These are phyloP conservation scores for Alternaria tenuissima DNA, from an alignment of 2,329 filamentous ascomycete species.

Conservation along the genomic window DNA sequence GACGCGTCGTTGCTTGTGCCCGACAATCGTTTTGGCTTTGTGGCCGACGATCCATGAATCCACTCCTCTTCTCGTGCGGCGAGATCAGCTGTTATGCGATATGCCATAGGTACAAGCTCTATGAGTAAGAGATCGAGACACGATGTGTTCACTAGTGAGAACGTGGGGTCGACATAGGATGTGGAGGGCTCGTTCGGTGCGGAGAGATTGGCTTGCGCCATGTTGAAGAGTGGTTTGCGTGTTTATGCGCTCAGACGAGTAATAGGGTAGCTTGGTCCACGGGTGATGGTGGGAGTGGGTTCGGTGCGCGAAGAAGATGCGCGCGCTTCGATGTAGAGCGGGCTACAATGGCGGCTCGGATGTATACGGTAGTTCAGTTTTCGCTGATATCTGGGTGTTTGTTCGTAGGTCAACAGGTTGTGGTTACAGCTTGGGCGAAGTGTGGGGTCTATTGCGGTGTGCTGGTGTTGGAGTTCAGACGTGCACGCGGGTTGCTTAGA, in stretches of 20 bases:
- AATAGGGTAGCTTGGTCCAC: background rate
- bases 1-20: constrained; percentile 34
- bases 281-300: background rate
- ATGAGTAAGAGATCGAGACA: constrained; percentile 95
- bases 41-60: constrained; percentile 22
- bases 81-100: constrained; percentile 81
- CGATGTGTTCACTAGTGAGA: constrained; percentile 80
- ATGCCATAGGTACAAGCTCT: constrained; percentile 93
- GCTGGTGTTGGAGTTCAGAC: constrained; percentile 9
- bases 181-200: constrained; percentile 26
- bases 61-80: constrained; percentile 60
- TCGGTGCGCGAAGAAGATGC: background rate
- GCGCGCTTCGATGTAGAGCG: background rate
- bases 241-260: background rate
- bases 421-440: background rate
- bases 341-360: background rate
- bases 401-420: background rate
- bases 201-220: constrained; percentile 25
- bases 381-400: background rate
- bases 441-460: constrained; percentile 3
- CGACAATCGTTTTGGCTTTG: constrained; percentile 28
- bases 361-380: background rate
- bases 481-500: constrained; percentile 7
- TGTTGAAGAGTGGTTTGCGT: constrained; percentile 1
- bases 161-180: constrained; percentile 71